phyloP scores from a whole-genome alignment of 768 basidiomycete species.

The Cyathus striatus region DNA sequence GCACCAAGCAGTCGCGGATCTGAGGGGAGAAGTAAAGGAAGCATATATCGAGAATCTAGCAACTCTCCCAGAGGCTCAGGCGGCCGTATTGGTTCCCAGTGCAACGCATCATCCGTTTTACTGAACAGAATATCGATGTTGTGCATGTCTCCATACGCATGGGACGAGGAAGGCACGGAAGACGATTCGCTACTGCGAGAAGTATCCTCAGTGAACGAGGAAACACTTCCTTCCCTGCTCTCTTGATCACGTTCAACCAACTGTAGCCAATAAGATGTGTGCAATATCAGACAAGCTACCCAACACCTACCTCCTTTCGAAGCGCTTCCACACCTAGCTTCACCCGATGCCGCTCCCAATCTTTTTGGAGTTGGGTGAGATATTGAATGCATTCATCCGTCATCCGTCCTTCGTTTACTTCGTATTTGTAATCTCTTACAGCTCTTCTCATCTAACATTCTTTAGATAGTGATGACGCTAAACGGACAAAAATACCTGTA shows the following conservation, averaged over 20 bases:
- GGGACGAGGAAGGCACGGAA: slow-evolving; percentile 23
- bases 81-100: slow-evolving; percentile 75
- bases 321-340: slow-evolving; percentile 83
- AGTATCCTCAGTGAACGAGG: slow-evolving; percentile 43
- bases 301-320: slow-evolving; percentile 64
- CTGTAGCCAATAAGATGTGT: slow-evolving; percentile 26
- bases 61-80: slow-evolving; percentile 87
- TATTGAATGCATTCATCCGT: slow-evolving; percentile 95
- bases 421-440: slow-evolving; percentile 89
- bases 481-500: slow-evolving; percentile 53
- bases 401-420: slow-evolving; percentile 90
- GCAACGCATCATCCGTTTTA: slow-evolving; percentile 50
- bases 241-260: slow-evolving; percentile 67
- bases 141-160: slow-evolving; percentile 36
- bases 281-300: no score
- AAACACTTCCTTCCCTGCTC: slow-evolving; percentile 52
- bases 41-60: slow-evolving; percentile 89
- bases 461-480: background rate
- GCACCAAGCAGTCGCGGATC: slow-evolving; percentile 77
- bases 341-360: slow-evolving; percentile 92
- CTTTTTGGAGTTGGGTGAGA: slow-evolving; percentile 90
- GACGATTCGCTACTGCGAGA: background rate
- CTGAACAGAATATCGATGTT: slow-evolving; percentile 82
- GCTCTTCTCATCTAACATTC: slow-evolving; percentile 79
- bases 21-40: slow-evolving; percentile 80